Base-by-base conservation (phyloP, 2,329 filamentous ascomycete species). In the Neocucurbitaria cava region DNA sequence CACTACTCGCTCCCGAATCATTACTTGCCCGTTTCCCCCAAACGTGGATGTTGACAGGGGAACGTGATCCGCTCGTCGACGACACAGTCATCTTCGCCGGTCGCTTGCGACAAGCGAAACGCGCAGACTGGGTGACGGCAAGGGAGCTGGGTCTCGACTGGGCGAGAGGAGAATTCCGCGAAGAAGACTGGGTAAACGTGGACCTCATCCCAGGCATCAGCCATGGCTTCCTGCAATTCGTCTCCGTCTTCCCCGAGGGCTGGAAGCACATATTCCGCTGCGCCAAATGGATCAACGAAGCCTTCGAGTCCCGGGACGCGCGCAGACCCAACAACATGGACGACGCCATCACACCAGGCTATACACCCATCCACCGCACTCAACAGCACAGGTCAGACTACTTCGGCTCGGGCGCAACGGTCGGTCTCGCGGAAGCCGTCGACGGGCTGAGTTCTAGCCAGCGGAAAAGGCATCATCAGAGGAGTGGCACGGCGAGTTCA, bases 1-100 rank as follows among this genome's bases (percentile, higher is more conserved):
- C 95, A 0, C 87, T 97, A 1, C 84, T 97, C 0, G 93, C 95
- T 0, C 95, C 95, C 0, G 94, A 97, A 62, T 82, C 85, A 0
- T 81, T 98, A 0, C 84, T 99, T 0, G 86, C 89, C 13, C 84
- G 85, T n/a, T 98, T 99, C 64, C 95, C 95, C 1, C 96, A 96
- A 73, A 95, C 90, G 0, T 96, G 94, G 74, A 92, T 99, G 67
- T 80, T 98, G 47, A 98, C 95, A 0, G 95, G 95, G 45, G 95
- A 99, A 78, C 89, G 94, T 26, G 95, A 99, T 71, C 95, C 95
- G 0, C 79, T 99, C 0, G 95, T 98, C 0, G 95, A 99, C 70
- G 95, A 99, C 73, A 99, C 95, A 0, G 92, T 97, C 43, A 93
- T 99, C 58, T 97, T 99, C 69, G 93, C 95, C 0, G 95, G 94